Base-by-base conservation (phyloP, 495 filamentous ascomycete species). In the Tuber borchii region DNA sequence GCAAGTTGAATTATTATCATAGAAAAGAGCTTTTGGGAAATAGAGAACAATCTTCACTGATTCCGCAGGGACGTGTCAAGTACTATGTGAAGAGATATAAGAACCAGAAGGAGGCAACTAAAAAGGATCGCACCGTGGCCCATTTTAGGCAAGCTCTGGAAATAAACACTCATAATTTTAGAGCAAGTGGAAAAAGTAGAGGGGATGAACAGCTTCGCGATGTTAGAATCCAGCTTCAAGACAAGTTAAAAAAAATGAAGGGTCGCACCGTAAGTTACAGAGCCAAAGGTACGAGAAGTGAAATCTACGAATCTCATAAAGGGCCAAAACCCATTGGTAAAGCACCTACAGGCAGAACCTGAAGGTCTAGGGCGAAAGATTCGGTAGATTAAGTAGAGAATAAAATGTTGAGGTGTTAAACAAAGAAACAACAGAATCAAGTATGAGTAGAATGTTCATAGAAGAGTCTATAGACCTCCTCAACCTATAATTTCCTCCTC, bases 171-270 rank as follows among this genome's bases (percentile, higher is more conserved):
- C 72, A 76, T 26, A 37, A 37, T 37, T 37, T 37, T 96, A 0
- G 86, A 88, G 34, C 34, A 88, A 10, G 83, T 98, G n/a, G 88
- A 89, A 20, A 95, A n/a, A n/a, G 34, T 37, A 73, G 44, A 43
- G 39, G 51, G 8, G 77, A 79, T 10, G 51, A 70, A 44, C 56
- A 65, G 17, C 56, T 65, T 10, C 70, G 43, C 70, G 72, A 74
- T 22, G 39, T 73, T 16, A 68, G 74, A 42, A 34, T 61, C n/a
- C 70, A 74, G 46, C 71, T 82, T 3, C 61, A 82, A 51, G 56
- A 71, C 43, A 79, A 79, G 48, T 34, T 82, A 14, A 56, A 73
- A 31, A 68, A 79, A 51, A 76, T 20, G n/a, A n/a, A n/a, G n/a
- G n/a, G n/a, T n/a, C n/a, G 65, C 71, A 79, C 26, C 44, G 73